Conservation (phyloP, 306 rosid species). For the Medicago lupulina region DNA sequence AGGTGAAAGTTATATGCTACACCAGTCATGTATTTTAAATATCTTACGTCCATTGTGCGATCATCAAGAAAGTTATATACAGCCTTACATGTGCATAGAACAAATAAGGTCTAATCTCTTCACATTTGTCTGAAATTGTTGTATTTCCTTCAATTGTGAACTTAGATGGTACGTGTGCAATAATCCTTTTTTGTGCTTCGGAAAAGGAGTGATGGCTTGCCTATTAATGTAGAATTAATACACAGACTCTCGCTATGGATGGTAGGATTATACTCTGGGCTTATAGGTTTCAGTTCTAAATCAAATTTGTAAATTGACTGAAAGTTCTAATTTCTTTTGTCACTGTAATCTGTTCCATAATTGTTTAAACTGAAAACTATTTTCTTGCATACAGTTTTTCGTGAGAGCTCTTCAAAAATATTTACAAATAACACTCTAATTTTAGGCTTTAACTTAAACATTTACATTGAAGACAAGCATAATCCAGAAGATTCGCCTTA, state of each 20-base stretch:
- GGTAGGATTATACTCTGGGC: background rate
- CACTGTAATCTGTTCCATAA: background rate
- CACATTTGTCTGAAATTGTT: background rate
- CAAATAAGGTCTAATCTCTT: slow-evolving; percentile 9
- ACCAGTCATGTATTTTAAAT: background rate
- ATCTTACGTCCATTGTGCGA: background rate
- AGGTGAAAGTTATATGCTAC: background rate
- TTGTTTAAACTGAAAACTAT: background rate
- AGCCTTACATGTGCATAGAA: background rate
- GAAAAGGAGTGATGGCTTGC: slow-evolving; percentile 5
- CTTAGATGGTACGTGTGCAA: slow-evolving; percentile 2
- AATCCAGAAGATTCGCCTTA: background rate
- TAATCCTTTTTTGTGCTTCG: background rate
- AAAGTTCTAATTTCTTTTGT: background rate
- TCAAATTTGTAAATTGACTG: background rate
- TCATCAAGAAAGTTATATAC: background rate
- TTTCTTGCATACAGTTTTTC: background rate
- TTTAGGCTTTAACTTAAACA: background rate
- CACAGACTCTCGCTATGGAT: background rate
- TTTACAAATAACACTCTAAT: background rate
- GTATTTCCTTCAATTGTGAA: slow-evolving; percentile 7
- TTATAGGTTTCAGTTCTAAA: background rate
- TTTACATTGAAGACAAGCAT: background rate
- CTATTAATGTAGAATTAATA: slow-evolving; percentile 19
- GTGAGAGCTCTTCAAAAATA: background rate